Conservation (phyloP, 805 yeast genomes). For the Clavispora fructus region DNA sequence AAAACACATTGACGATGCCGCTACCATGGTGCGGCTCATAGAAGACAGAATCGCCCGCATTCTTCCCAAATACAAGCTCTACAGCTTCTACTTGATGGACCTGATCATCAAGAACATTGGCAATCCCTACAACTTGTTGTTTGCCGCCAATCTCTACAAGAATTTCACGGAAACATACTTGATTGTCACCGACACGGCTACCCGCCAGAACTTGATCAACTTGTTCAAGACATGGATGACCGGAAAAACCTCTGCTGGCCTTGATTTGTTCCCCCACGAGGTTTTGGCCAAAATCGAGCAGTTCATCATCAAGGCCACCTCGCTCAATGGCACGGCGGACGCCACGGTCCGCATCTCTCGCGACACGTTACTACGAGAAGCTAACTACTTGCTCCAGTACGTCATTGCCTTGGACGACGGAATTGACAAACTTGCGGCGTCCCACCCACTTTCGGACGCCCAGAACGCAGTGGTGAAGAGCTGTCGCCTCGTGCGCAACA, state of each 20-base stretch:
- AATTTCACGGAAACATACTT: conserved; percentile 35
- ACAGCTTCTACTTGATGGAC: conserved; percentile 35
- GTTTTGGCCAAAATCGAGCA: conserved; percentile 29
- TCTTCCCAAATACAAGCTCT: conserved; percentile 32
- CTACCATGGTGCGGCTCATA: conserved; percentile 26
- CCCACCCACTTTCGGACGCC: neutral
- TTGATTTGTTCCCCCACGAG: conserved; percentile 28
- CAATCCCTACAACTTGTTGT: conserved; percentile 37
- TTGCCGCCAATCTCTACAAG: conserved; percentile 29
- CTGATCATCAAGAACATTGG: conserved; percentile 40
- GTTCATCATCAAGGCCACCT: conserved; percentile 36
- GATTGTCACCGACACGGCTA: conserved; percentile 34
- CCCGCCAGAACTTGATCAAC: conserved; percentile 36
- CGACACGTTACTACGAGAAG: conserved; percentile 33
- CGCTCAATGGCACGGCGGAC: conserved; percentile 13
- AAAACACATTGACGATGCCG: conserved; percentile 25
- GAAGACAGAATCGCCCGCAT: conserved; percentile 33
- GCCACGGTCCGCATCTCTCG: conserved; percentile 11
- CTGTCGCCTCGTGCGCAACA: conserved; percentile 21
- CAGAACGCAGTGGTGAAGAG: conserved; percentile 10
- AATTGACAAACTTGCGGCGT: neutral
- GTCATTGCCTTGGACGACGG: conserved; percentile 25
- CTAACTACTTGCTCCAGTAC: conserved; percentile 30
- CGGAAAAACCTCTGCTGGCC: conserved; percentile 30
- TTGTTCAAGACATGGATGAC: conserved; percentile 38